These are phyloP conservation scores for Tuber microsphaerosporum DNA, from an alignment of 495 filamentous ascomycete species.

Conservation along the genomic window DNA sequence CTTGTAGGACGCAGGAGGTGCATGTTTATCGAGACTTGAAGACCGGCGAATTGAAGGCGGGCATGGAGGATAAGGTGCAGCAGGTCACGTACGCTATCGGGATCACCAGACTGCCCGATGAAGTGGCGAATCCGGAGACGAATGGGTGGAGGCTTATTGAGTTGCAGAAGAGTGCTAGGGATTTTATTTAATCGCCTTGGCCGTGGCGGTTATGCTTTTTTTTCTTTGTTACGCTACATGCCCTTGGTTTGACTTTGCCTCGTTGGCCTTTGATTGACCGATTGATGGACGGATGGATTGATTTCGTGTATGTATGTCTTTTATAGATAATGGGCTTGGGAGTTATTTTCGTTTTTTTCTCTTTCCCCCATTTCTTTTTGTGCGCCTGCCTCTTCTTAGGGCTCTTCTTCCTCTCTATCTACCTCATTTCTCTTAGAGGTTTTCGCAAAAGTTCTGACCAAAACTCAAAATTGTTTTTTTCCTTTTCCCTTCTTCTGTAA, in stretches of 20 bases:
- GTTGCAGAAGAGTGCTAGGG: slow-evolving; percentile 94
- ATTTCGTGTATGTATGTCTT: not conserved
- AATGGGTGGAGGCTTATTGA: slow-evolving; percentile 95
- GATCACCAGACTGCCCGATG: slow-evolving; percentile 83
- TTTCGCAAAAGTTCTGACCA: not conserved
- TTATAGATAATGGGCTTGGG: not conserved
- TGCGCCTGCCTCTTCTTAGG: not conserved
- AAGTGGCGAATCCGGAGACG: slow-evolving; percentile 94
- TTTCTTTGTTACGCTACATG: not conserved
- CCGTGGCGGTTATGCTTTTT: not conserved
- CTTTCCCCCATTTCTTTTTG: not conserved
- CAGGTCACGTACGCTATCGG: slow-evolving; percentile 97
- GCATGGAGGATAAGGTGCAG: slow-evolving; percentile 97
- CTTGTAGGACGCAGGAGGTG: slow-evolving; percentile 93
- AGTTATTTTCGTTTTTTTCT: not conserved
- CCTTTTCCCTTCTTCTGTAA: not conserved
- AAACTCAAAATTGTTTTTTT: not conserved
- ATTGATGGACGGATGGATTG: not conserved
- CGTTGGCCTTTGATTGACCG: not conserved
- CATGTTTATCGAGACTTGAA: slow-evolving; percentile 93
- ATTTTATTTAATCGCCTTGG: slow-evolving; percentile 63
- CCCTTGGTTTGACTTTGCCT: not conserved
- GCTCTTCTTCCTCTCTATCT: not conserved
- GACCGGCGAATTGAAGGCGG: slow-evolving; percentile 80
- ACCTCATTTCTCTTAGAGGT: not conserved